These are phyloP conservation scores for Stevia rebaudiana DNA, from an alignment of 140 eudicot genomes.

Conservation along the genomic window DNA sequence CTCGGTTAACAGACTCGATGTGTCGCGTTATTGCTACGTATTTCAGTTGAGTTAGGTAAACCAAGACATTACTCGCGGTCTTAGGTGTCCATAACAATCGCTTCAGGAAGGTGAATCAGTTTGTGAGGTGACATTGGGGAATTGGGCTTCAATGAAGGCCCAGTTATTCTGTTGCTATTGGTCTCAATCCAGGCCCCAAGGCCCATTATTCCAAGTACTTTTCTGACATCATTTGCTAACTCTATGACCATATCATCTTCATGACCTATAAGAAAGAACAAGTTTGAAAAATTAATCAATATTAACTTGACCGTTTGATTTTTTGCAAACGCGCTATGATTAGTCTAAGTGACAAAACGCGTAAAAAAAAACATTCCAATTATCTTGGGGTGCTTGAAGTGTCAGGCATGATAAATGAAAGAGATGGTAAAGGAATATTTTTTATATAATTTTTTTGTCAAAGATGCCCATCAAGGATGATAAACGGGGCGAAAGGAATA, in stretches of 20 bases:
- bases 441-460: conserved; percentile 8
- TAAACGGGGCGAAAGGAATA: conserved; percentile 19
- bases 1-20: conserved; percentile 14
- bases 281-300: not conserved
- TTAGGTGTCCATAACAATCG: conserved; percentile 57
- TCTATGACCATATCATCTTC: conserved; percentile 86
- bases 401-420: not conserved
- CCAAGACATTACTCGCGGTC: not conserved
- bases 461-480: conserved; percentile 14
- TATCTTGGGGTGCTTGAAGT: not conserved
- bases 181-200: conserved; percentile 37
- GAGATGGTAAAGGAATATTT: not conserved
- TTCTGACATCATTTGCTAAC: conserved; percentile 89
- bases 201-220: conserved; percentile 42
- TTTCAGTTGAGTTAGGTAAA: conserved; percentile 14
- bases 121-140: conserved; percentile 47
- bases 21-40: conserved; percentile 14
- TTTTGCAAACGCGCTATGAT: not conserved
- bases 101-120: conserved; percentile 42
- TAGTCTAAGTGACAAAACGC: not conserved
- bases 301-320: not conserved
- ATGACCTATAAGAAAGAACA: conserved; percentile 44
- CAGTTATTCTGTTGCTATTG: conserved; percentile 33
- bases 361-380: not conserved
- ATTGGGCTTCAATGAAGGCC: conserved; percentile 41